Evolutionary conservation across 352 stramenopile species (phyloP).

Genomic region (Detonula confervacea): DNA sequence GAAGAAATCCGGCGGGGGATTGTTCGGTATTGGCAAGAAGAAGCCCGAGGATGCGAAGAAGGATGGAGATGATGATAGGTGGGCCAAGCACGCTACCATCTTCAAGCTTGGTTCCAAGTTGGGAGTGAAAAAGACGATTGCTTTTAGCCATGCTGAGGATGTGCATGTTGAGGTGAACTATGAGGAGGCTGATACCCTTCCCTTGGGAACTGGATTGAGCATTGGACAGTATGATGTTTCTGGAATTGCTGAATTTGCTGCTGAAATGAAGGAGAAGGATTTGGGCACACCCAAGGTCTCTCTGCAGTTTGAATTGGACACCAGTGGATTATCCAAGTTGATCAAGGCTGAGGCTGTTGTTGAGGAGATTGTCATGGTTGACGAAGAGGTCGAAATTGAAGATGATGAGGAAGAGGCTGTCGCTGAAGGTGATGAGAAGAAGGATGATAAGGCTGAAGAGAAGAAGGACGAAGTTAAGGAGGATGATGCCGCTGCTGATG

Average conservation of each 20-base stretch:
- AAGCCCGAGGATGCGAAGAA: constrained; percentile 46
- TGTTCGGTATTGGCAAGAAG: constrained; percentile 67
- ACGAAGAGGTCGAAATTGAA: constrained; percentile 86
- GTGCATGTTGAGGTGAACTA: constrained; percentile 92
- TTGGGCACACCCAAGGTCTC: constrained; percentile 92
- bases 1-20: constrained; percentile 56
- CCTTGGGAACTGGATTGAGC: constrained; percentile 73
- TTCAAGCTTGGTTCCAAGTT: constrained; percentile 90
- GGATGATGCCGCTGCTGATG: constrained; percentile 36
- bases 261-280: constrained; percentile 90
- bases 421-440: constrained; percentile 29
- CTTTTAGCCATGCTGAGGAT: constrained; percentile 93
- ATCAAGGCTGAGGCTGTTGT: constrained; percentile 92
- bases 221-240: constrained; percentile 93
- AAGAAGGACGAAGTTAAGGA: too few relatives aligned
- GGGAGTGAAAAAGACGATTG: constrained; percentile 93
- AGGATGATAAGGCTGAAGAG: constrained; percentile 9
- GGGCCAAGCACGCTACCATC: constrained; percentile 91
- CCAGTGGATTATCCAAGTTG: constrained; percentile 90
- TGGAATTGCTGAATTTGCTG: constrained; percentile 90
- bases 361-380: constrained; percentile 83
- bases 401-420: constrained; percentile 64
- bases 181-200: constrained; percentile 88
- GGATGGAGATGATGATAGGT: constrained; percentile 79
- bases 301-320: constrained; percentile 92